Base-by-base conservation (phyloP, 495 filamentous ascomycete genomes). In the Lineolata rhizophorae region DNA sequence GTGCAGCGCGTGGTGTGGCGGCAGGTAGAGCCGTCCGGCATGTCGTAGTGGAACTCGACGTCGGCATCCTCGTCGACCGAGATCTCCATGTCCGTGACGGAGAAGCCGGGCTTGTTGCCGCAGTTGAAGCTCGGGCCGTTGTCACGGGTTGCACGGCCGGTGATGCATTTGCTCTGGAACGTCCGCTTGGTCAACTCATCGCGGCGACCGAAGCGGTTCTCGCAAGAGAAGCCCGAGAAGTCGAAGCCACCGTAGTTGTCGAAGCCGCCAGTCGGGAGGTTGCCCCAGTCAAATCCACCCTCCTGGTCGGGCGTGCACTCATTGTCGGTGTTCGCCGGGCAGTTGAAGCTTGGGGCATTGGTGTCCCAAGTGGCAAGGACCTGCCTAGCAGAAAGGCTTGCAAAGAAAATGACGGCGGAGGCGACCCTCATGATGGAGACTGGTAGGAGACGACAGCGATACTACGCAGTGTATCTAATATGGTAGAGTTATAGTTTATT, bases 11-110 rank as follows among this genome's bases (percentile, higher is more conserved):
- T 56, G 24, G 61, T 68, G 51, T 82, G 71, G 52, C 71, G 78
- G 67, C 85, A 93, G 35, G 54, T 64, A 25, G 67, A 70, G 35
- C 72, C 73, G 48, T 82, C 75, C 2, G 70, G 65, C 78, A 91
- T 84, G 44, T 57, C 58, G 54, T 82, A 91, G 58, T 76, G 62
- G 55, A 90, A 77, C 51, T 83, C 65, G 33, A 93, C 54, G 29
- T 85, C 67, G 38, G 63, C 67, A 45, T 84, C 73, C 40, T 72
- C 63, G 44, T 76, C 68, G 40, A 70, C 66, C 13, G 70, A 65
- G 35, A 92, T 57, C 38, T 79, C 57, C 49, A 87, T 64, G 40
- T 67, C 55, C 35, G 53, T 65, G 45, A 92, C 68, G 3, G 83
- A 90, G 57, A 87, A 83, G 35, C 58, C 64, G 29, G 61, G 55